Percentiles rank a stretch among this genome's conserved stretches.
These are phyloP conservation scores for Euclidium syriacum DNA, from an alignment of 345 rosid species.

Conservation along the genomic window DNA sequence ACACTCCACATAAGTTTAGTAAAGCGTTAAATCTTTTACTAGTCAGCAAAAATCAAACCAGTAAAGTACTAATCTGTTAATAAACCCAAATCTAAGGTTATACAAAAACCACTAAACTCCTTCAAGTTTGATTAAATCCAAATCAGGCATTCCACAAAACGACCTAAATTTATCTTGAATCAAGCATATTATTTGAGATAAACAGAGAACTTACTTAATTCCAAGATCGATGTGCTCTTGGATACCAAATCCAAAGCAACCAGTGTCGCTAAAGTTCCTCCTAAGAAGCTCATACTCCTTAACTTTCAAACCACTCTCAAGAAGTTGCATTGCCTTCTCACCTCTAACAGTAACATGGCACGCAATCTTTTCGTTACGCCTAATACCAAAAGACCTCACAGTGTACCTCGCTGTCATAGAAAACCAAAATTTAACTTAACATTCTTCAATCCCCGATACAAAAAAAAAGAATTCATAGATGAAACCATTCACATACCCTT, in stretches of 20 bases:
- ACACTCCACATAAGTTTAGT: not conserved
- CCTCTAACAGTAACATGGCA: constrained; percentile 59
- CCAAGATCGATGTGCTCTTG: constrained; percentile 70
- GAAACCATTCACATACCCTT: constrained; percentile 22
- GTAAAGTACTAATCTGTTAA: not conserved
- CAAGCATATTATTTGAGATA: not conserved
- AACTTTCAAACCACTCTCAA: constrained; percentile 58
- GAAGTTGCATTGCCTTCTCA: constrained; percentile 58
- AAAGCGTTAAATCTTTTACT: no score
- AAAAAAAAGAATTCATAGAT: not conserved
- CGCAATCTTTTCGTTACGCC: constrained; percentile 60
- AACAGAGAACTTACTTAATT: constrained; percentile 36
- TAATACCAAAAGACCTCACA: constrained; percentile 56
- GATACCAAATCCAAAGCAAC: constrained; percentile 62
- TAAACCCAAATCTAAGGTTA: not conserved
- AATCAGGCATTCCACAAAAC: not conserved
- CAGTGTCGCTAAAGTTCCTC: constrained; percentile 61
- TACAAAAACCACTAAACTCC: not conserved
- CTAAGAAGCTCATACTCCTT: constrained; percentile 49
- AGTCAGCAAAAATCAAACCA: no score
- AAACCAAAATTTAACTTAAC: not conserved
- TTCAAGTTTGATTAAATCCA: not conserved
- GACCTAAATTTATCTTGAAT: not conserved
- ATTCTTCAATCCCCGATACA: not conserved
- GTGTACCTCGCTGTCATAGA: constrained; percentile 45